phyloP scores from a whole-genome alignment of 805 yeast species.

The Kuraishia floccosa region DNA sequence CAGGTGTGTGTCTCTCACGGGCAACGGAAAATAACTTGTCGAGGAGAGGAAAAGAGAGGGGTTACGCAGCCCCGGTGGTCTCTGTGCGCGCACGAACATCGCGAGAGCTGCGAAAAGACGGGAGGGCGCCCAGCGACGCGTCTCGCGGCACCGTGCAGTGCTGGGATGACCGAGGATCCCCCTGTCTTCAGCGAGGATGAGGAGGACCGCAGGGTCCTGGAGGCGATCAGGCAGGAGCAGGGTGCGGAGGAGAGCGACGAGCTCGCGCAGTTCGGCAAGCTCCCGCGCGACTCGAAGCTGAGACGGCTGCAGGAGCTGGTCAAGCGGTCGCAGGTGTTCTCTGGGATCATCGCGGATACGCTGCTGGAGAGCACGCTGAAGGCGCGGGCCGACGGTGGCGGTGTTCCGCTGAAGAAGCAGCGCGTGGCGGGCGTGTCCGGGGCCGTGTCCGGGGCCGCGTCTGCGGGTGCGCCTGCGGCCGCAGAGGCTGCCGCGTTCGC shows the following conservation, averaged over 20 bases:
- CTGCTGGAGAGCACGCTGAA: conserved; percentile 38
- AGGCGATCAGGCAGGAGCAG: conserved; percentile 2
- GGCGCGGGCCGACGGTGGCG: conserved; percentile 7
- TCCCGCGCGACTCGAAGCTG: conserved; percentile 46
- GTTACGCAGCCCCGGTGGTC: too few species aligned
- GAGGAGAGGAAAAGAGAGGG: too few species aligned
- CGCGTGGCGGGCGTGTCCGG: conserved; percentile 5
- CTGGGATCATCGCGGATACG: conserved; percentile 77
- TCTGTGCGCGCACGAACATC: too few species aligned
- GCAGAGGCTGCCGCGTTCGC: conserved; percentile 6
- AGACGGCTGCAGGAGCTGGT: conserved; percentile 62
- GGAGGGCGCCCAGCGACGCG: too few species aligned
- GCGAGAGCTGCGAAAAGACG: too few species aligned
- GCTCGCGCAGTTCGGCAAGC: conserved; percentile 29
- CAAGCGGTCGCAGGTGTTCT: conserved; percentile 80
- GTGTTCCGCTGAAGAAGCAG: conserved; percentile 12
- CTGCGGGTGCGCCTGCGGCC: not conserved
- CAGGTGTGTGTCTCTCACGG: too few species aligned
- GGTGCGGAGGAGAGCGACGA: conserved; percentile 16
- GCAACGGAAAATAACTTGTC: too few species aligned
- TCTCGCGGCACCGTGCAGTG: too few species aligned
- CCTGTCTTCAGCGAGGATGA: too few species aligned
- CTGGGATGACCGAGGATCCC: too few species aligned
- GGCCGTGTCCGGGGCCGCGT: conserved; percentile 8
- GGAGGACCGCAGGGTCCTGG: conserved; percentile 13